A percentile compares a stretch with the other conserved stretches of the same genome.
These are phyloP conservation scores for Xylariomycetidae sp. DNA, from an alignment of 2,329 filamentous ascomycete species.

Conservation along the genomic window DNA sequence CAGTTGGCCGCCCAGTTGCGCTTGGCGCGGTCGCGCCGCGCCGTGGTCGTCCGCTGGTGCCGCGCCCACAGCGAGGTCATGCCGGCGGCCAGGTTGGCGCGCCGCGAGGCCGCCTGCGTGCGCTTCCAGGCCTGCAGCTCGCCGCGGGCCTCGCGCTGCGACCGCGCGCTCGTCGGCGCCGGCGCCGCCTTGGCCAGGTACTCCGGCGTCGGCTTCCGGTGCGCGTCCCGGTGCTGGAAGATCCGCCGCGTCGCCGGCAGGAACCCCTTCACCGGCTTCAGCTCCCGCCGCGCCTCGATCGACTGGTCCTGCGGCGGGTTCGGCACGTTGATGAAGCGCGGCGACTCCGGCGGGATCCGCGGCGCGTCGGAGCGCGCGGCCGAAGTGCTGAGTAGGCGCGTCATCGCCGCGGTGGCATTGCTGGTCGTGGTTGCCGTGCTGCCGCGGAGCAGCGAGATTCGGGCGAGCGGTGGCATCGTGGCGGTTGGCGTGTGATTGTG, in stretches of 20 bases:
- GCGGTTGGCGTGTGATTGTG: constrained; percentile 2
- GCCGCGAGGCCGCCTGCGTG: constrained; percentile 64
- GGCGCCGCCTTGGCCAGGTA: constrained; percentile 59
- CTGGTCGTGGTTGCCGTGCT: constrained; percentile 13
- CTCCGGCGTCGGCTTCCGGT: constrained; percentile 52
- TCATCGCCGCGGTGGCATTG: constrained; percentile 22
- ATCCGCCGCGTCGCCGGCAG: constrained; percentile 78
- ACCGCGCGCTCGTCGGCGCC: constrained; percentile 37
- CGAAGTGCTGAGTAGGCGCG: constrained; percentile 40
- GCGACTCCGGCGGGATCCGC: constrained; percentile 76
- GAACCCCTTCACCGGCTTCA: constrained; percentile 60
- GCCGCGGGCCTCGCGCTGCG: constrained; percentile 28
- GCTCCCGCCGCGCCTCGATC: constrained; percentile 29
- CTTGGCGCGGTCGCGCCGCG: constrained; percentile 32
- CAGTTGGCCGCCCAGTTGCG: constrained; percentile 42
- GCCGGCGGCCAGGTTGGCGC: constrained; percentile 66
- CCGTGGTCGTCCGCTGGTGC: constrained; percentile 41
- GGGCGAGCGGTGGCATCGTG: constrained; percentile 13
- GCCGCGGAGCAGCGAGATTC: constrained; percentile 7
- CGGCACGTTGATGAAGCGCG: constrained; percentile 79
- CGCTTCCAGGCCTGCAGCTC: constrained; percentile 55
- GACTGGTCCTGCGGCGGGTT: constrained; percentile 64
- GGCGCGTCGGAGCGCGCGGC: constrained; percentile 25
- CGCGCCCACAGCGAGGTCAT: constrained; percentile 63
- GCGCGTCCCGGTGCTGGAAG: constrained; percentile 54